A percentile compares a stretch with the other conserved stretches of the same genome.
phyloP scores from a whole-genome alignment of 225 moss, liverwort and hornwort species.

The Pseudoscleropodium purum region DNA sequence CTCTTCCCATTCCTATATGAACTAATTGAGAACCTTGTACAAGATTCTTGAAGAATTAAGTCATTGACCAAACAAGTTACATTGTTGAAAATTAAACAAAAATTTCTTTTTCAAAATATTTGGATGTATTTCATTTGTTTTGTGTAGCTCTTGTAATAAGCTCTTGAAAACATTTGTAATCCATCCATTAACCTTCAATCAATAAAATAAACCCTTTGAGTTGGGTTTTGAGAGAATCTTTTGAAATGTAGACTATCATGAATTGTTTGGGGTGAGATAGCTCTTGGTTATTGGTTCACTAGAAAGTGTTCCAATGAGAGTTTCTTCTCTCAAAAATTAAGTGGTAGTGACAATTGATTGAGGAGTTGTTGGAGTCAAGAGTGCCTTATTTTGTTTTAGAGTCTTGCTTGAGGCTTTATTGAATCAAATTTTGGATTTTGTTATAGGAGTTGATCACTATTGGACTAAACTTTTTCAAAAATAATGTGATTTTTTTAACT shows the following conservation, averaged over 20 bases:
- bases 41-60: not conserved
- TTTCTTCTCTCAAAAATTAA: not conserved
- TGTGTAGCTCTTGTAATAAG: not conserved
- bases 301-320: not conserved
- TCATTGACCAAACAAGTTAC: not conserved
- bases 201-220: accelerated
- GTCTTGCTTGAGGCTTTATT: not conserved
- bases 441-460: not conserved
- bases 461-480: accelerated
- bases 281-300: not conserved
- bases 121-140: not conserved
- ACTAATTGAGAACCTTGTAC: not conserved
- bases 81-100: not conserved
- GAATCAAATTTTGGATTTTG: not conserved
- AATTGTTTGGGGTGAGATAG: not conserved
- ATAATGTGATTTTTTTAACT: not conserved
- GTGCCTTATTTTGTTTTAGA: not conserved
- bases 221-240: not conserved
- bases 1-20: not conserved
- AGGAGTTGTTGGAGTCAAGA: not conserved
- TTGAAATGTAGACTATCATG: not conserved
- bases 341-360: too few species aligned
- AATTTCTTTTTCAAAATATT: too few species aligned
- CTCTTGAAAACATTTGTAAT: not conserved
- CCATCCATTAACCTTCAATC: not conserved